Base-by-base conservation (phyloP, 306 rosid genomes). In the Calophaca sinica region DNA sequence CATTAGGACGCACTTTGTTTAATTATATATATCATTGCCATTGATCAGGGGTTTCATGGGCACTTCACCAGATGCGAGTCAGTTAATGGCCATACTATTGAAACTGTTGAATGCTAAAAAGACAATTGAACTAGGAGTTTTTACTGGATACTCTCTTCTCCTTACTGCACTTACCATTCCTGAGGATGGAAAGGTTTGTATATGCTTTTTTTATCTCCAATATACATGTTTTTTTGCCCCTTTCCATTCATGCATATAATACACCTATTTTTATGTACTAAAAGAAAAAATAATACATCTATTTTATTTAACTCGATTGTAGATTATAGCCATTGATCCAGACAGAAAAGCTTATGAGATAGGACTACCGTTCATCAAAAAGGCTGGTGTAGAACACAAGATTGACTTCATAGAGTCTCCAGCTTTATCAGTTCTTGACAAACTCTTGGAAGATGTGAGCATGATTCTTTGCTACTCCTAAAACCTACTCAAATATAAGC, bases 81-180 rank as follows among this genome's bases (percentile, higher is more conserved):
- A 58, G 39, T 14, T 58, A 58, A 58, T 58, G 20, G 64, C 20
- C 64, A 11, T 59, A 32, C 64, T 59, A 8, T 12, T 59, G 42
- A 59, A 32, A 9, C 12, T 32, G 42, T 12, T 59, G 20, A 59
- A 59, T 32, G 64, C 64, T 59, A 59, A 59, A n/a, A 59, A 59
- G 20, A 59, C 64, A 59, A 59, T 32, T 32, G 42, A 59, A 59
- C 9, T 59, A 1, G 41, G 64, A 58, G 64, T 59, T 59, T 59
- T 59, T 32, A 59, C 42, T n/a, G 41, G 41, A 32, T 59, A 59
- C 26, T 59, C 42, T 59, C 64, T 59, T 59, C 64, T 59, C 26
- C 26, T 58, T 9, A 58, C 64, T 5, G 42, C 42, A 32, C 64
- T 59, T 59, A 11, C 41, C 26, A 11, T 59, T 59, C 64, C 64